These are phyloP conservation scores for Penicillium atrosanguineum DNA, from an alignment of 495 filamentous ascomycete species.

Conservation along the genomic window DNA sequence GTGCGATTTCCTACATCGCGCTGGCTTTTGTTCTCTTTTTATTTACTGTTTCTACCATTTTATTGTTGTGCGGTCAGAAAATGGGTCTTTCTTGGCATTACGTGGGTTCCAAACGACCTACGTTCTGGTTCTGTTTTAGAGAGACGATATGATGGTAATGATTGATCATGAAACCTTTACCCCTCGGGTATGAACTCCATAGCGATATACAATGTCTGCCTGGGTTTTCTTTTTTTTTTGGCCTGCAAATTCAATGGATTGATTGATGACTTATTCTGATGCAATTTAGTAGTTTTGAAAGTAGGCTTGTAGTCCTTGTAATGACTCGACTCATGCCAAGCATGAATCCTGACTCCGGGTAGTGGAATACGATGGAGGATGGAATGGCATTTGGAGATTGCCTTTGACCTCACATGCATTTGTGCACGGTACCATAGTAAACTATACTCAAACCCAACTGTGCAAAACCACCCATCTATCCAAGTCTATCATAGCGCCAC, in stretches of 20 bases:
- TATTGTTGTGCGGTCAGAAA: conserved; percentile 16
- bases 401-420: too few species aligned
- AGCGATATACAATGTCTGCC: conserved; percentile 6
- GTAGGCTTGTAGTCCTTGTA: neutral
- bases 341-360: too few species aligned
- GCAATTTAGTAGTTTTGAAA: neutral
- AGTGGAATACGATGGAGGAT: too few species aligned
- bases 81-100: conserved; percentile 18
- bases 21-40: conserved; percentile 2
- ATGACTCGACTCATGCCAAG: too few species aligned
- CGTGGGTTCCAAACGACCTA: conserved; percentile 2
- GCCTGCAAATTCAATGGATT: neutral
- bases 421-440: neutral
- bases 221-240: neutral
- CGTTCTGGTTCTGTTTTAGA: conserved; percentile 26
- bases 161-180: conserved; percentile 25
- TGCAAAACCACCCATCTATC: neutral
- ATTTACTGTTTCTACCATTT: neutral
- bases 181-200: neutral
- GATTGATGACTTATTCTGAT: neutral
- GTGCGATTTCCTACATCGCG: conserved; percentile 18
- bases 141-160: conserved; percentile 36
- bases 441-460: neutral
- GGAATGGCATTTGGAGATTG: too few species aligned
- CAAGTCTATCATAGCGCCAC: neutral